Evolutionary conservation across 108 stramenopile species (phyloP), one percentile per base, ranked within the genome.

Genomic region (Epithemia pelagica): DNA sequence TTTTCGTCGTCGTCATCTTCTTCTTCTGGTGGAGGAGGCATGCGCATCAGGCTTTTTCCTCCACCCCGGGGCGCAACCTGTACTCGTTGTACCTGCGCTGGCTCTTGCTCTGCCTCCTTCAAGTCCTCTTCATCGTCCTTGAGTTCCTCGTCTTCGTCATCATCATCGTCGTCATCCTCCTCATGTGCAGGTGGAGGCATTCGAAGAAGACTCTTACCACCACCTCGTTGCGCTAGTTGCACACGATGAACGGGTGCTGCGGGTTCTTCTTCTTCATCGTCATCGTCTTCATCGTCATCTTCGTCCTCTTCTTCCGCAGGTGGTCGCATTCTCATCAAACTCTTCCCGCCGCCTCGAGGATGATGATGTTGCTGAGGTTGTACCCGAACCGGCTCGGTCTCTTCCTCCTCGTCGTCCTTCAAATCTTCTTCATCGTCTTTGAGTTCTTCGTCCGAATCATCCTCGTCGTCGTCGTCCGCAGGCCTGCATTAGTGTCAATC

Each of bases 291-390:
- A 15, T 71, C 71, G 25, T 84, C 83, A 1, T 75, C 74, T 22
- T 82, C 77, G 27, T 78, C 81, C 55, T 78, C 81, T n/a, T 74
- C 70, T 22, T 73, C 68, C 7, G 58, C 69, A 10, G 71, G 72
- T 3, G 75, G 71, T 54, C 51, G 67, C 74, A 74, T 79, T 2
- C 71, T 62, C 55, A 76, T 74, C 32, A 89, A 78, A 26, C 73
- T 70, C 62, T 85, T 88, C 18, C 90, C 87, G 56, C 84, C 81
- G 15, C 83, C 78, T n/a, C 82, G 62, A 21, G 58, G 71, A 28
- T 30, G 22, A 65, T 67, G 29, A 58, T 81, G 73, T 5, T 56
- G 32, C 2, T 62, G 72, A 20, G 70, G 68, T 5, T 74, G 57
- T 32, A 56, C 51, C 23, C 28, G 32, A 15, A 27, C 20, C 2